These are phyloP conservation scores for Saccharomyces uvarum DNA, from an alignment of 1,139 yeast genomes.

Conservation along the genomic window DNA sequence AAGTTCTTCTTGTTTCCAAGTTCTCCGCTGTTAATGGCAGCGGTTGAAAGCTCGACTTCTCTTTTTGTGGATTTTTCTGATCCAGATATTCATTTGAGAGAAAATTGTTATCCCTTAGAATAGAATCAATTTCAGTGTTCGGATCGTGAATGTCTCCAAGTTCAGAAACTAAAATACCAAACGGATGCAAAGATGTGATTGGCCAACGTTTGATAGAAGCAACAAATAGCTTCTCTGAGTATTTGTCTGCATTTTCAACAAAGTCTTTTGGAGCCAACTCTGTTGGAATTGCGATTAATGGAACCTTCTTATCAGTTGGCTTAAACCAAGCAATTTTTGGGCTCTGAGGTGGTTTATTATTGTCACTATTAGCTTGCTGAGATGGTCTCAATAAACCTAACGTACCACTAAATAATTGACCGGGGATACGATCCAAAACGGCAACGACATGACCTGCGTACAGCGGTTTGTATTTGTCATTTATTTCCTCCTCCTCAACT, in stretches of 20 bases:
- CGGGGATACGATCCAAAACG: conserved; percentile 93
- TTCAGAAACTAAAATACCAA: conserved; percentile 85
- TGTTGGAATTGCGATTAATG: conserved; percentile 94
- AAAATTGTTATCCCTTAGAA: conserved; percentile 87
- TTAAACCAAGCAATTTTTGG: conserved; percentile 99
- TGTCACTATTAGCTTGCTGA: conserved; percentile 66
- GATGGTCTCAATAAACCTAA: conserved; percentile 91
- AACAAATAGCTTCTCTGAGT: conserved; percentile 75
- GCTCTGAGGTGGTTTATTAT: conserved; percentile 37
- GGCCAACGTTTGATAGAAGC: conserved; percentile 99
- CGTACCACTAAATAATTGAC: conserved; percentile 90
- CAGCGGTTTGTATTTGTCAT: conserved; percentile 85
- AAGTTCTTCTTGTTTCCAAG: conserved; percentile 45
- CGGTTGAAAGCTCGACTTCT: conserved; percentile 27
- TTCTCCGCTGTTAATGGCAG: conserved; percentile 31
- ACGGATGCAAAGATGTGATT: conserved; percentile 94
- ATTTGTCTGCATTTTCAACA: conserved; percentile 82
- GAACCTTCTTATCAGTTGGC: conserved; percentile 96
- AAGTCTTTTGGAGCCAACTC: conserved; percentile 96
- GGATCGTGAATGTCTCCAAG: conserved; percentile 76
- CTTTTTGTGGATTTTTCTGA: conserved; percentile 34
- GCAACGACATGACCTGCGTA: conserved; percentile 99
- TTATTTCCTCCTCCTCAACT: conserved; percentile 92
- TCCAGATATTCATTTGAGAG: conserved; percentile 76
- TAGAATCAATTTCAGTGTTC: conserved; percentile 77